These are phyloP conservation scores for Agrocybe praecox DNA, from an alignment of 768 basidiomycete species.

Conservation along the genomic window DNA sequence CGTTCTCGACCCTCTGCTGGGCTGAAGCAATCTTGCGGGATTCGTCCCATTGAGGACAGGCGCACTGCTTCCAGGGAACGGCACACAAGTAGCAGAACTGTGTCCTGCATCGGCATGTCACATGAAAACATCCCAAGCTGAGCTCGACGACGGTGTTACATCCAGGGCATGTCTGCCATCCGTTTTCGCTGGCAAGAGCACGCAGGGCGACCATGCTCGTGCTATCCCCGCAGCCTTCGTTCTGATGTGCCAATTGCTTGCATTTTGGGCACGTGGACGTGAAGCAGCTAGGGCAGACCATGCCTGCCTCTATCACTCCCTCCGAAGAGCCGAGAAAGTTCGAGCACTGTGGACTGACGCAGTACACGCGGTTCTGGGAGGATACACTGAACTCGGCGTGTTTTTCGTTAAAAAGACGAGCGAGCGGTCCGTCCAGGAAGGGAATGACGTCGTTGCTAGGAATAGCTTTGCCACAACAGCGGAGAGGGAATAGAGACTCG, in stretches of 20 bases:
- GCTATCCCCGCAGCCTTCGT: constrained; percentile 43
- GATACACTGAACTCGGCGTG: constrained; percentile 46
- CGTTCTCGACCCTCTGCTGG: constrained; percentile 44
- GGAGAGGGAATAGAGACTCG: constrained; percentile 53
- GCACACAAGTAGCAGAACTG: constrained; percentile 73
- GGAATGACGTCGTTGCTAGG: constrained; percentile 12
- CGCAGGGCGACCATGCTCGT: constrained; percentile 41
- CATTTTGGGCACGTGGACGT: constrained; percentile 47
- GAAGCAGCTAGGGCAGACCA: constrained; percentile 43
- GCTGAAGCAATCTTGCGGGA: constrained; percentile 40
- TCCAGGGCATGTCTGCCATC: constrained; percentile 67
- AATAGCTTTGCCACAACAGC: constrained; percentile 48
- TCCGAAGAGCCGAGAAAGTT: constrained; percentile 49
- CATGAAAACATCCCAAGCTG: constrained; percentile 61
- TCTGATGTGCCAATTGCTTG: constrained; percentile 46
- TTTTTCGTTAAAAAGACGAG: constrained; percentile 40
- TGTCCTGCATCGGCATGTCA: constrained; percentile 58
- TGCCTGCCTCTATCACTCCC: constrained; percentile 6
- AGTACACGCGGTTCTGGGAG: constrained; percentile 49
- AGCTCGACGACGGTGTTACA: constrained; percentile 62
- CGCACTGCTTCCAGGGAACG: constrained; percentile 61
- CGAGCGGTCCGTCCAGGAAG: constrained; percentile 24
- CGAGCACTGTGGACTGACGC: constrained; percentile 51
- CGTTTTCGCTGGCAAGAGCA: constrained; percentile 43
- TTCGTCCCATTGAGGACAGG: constrained; percentile 70